Percentiles rank a stretch among this genome's conserved stretches.
These are phyloP conservation scores for Gillenia trifoliata DNA, from an alignment of 306 rosid genomes.

Conservation along the genomic window DNA sequence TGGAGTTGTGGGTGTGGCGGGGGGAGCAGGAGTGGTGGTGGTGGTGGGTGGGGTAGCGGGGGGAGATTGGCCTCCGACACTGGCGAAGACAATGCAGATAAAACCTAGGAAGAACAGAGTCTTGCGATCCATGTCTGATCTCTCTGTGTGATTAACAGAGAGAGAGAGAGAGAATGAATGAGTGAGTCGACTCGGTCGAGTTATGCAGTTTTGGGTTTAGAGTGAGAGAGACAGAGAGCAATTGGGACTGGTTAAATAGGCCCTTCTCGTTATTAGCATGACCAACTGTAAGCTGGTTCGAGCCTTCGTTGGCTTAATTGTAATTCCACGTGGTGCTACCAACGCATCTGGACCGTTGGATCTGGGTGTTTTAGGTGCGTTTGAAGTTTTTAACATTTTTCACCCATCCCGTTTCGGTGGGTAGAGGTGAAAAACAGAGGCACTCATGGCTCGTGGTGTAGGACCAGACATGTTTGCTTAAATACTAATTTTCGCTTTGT, in stretches of 20 bases:
- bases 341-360: neutral
- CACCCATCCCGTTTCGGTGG: neutral
- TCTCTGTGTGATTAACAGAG: neutral
- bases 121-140: conserved; percentile 19
- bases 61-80: conserved; percentile 64
- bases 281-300: neutral
- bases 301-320: neutral
- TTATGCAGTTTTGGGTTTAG: neutral
- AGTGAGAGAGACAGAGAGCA: neutral
- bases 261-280: neutral
- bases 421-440: conserved; percentile 6
- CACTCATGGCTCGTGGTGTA: neutral
- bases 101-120: conserved; percentile 30
- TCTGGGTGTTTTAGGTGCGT: neutral
- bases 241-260: conserved; percentile 31
- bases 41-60: conserved; percentile 60
- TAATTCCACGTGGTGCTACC: neutral
- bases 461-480: neutral
- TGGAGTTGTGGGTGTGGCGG: conserved; percentile 18
- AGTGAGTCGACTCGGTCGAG: neutral
- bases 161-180: neutral
- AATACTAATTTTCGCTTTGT: neutral
- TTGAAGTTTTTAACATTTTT: neutral
- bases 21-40: conserved; percentile 33
- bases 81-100: conserved; percentile 44